Conservation (phyloP, 345 rosid species). For the Alliaria petiolata region DNA sequence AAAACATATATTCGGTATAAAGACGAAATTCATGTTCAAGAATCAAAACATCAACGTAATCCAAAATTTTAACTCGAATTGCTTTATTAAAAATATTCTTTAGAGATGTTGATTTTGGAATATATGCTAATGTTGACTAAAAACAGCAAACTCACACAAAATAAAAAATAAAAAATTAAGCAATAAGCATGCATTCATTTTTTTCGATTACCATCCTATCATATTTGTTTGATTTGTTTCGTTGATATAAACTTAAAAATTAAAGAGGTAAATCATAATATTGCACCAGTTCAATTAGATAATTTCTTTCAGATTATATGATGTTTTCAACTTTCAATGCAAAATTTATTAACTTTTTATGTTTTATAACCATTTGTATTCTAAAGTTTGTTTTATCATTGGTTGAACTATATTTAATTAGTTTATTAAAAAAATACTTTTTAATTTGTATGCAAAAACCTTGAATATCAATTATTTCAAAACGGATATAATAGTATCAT, state of each 20-base stretch:
- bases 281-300: neutral
- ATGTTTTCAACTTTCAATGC: no score
- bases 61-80: conserved; percentile 10
- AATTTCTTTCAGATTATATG: no score
- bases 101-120: conserved; percentile 15
- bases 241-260: neutral
- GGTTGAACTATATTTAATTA: no score
- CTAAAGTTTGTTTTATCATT: no score
- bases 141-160: neutral
- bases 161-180: neutral
- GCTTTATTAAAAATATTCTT: conserved; percentile 23
- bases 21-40: conserved; percentile 14
- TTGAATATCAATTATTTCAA: no score
- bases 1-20: conserved; percentile 16
- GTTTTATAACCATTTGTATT: no score
- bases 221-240: neutral
- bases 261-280: neutral
- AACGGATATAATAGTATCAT: neutral
- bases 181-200: neutral
- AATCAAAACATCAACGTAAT: conserved; percentile 19
- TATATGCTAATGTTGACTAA: conserved; percentile 29
- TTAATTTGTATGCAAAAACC: no score
- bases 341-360: no score
- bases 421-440: no score
- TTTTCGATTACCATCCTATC: neutral